Base-by-base conservation (phyloP, 192 early-diverging fungal species). In the Coemansia sp. region DNA sequence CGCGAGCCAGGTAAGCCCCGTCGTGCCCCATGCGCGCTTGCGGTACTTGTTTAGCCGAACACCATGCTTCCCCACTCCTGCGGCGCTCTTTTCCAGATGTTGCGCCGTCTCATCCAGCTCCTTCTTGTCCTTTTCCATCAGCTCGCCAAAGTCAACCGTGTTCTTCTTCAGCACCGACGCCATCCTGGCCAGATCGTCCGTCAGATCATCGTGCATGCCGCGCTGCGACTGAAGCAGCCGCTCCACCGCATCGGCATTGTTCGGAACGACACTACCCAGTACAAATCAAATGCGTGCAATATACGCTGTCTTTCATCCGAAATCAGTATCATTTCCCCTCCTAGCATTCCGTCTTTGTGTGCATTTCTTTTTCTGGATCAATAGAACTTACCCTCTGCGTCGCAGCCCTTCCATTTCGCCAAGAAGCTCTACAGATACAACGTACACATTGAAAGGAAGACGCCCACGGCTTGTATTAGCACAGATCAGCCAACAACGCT, bases 1-100 rank as follows among this genome's bases (percentile, higher is more conserved):
- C 48, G 63, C 59, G 62, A 74, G 50, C 80, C 75, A 77, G 9
- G 80, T 82, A 61, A 82, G 50, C 17, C 80, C 80, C 6, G 80
- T 77, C 22, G 80, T 82, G 54, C 75, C 80, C 80, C 80, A 82
- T 25, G 80, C 68, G 29, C 69, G 74, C 69, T 74, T 74, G 64
- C 80, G 80, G 72, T 74, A 82, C 63, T 74, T 71, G 53, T 46
- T 53, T 34, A 82, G 67, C 43, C 75, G 68, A 5, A 42, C 57
- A 17, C 80, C 75, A n/a, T 82, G 80, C 36, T 23, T 59, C 20
- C 63, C 63, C 35, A 82, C 63, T 14, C 71, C 59, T n/a, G 66
- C 41, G 33, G 70, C 66, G 62, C 73, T 82, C 43, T 61, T 55
- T 23, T 62, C 66, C 35, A 82, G 63, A 52, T 65, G 17, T n/a